Conservation (phyloP, 495 filamentous ascomycete genomes). For the Aspergillus bertholletiae region DNA sequence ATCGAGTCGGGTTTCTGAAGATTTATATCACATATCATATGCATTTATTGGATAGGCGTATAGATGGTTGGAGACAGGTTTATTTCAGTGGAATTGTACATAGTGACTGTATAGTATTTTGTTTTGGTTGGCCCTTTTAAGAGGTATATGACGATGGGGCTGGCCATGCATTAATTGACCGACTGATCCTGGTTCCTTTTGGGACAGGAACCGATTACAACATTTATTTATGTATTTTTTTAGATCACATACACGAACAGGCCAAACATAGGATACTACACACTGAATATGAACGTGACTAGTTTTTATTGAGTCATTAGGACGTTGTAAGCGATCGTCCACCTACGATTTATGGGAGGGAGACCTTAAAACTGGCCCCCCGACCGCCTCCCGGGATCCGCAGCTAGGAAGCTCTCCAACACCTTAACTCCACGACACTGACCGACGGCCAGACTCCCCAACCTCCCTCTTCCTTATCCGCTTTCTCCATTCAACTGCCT, state of each 20-base stretch:
- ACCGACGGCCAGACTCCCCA: background rate
- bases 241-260: no score
- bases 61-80: background rate
- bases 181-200: background rate
- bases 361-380: no score
- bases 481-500: slow-evolving; percentile 3
- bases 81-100: slow-evolving; percentile 6
- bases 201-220: no score
- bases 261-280: no score
- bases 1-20: background rate
- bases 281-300: no score
- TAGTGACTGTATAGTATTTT: slow-evolving; percentile 1
- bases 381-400: slow-evolving; percentile 16
- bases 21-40: background rate
- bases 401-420: slow-evolving; percentile 14
- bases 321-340: no score
- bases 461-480: slow-evolving; percentile 1
- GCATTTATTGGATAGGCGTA: slow-evolving; percentile 2
- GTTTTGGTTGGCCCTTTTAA: background rate
- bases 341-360: no score
- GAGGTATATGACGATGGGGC: no score
- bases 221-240: no score
- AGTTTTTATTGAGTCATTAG: no score
- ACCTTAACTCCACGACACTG: slow-evolving; percentile 6
- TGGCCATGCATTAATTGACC: background rate